Evolutionary conservation across 495 filamentous ascomycete genomes (phyloP).

Genomic region (Penicillium alfredii): DNA sequence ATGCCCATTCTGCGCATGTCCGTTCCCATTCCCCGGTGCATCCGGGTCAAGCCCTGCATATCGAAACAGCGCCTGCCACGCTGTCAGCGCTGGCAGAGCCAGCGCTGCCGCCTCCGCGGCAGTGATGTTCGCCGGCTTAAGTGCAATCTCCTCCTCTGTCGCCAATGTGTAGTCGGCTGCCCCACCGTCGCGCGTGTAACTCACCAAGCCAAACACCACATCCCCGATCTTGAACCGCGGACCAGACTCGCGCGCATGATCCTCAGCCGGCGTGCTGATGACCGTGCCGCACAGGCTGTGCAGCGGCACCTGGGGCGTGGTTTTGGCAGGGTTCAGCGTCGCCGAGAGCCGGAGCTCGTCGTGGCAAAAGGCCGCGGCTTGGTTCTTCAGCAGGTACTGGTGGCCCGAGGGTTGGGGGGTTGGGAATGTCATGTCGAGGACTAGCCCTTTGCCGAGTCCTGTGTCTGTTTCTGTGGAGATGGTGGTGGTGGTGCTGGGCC

Average conservation of each 20-base stretch:
- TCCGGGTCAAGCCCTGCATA: conserved; percentile 37
- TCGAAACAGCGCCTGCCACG: conserved; percentile 55
- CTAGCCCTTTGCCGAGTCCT: conserved; percentile 6
- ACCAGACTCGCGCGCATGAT: conserved; percentile 28
- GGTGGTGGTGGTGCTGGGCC: conserved; percentile 3
- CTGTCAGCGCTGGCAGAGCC: conserved; percentile 49
- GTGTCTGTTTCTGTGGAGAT: conserved; percentile 19
- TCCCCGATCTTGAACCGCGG: conserved; percentile 44
- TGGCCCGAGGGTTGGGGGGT: conserved; percentile 31
- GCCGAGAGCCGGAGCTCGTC: conserved; percentile 47
- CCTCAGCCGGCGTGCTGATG: conserved; percentile 40
- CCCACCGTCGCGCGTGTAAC: conserved; percentile 43
- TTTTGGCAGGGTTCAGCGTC: conserved; percentile 37
- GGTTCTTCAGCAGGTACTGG: conserved; percentile 56
- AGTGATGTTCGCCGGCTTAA: conserved; percentile 41
- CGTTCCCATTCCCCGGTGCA: conserved; percentile 1
- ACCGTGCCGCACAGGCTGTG: conserved; percentile 53
- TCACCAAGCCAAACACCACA: conserved; percentile 48
- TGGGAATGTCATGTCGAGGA: conserved; percentile 34
- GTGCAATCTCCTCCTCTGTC: conserved; percentile 43
- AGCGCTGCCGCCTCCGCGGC: conserved; percentile 47
- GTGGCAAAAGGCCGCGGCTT: conserved; percentile 50
- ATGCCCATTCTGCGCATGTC: conserved; percentile 5
- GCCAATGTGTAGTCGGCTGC: conserved; percentile 48
- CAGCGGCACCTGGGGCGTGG: conserved; percentile 47